phyloP scores from a whole-genome alignment of 1,284 basidiomycete species.

The Malassezia slooffiae region DNA sequence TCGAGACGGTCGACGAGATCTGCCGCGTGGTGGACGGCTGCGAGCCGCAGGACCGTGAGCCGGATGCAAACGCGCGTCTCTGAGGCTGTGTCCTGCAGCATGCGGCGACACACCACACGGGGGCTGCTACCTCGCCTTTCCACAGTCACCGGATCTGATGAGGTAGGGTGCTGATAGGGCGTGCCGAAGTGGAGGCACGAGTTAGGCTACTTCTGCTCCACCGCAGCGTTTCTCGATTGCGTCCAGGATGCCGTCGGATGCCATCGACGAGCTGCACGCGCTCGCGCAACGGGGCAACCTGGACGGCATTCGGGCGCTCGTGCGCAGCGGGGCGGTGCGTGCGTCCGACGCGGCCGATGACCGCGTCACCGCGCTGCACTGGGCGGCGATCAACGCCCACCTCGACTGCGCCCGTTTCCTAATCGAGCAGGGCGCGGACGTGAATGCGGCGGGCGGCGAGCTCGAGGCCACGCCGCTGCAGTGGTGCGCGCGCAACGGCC shows the following conservation, averaged over 20 bases:
- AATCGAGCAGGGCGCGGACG: conserved; percentile 82
- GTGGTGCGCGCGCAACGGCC: conserved; percentile 90
- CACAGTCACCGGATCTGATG: too few species aligned
- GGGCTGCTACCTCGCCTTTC: too few species aligned
- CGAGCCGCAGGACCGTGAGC: conserved; percentile 18
- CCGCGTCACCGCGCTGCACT: conserved; percentile 88
- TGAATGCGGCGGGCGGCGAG: conserved; percentile 88
- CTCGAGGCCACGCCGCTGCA: conserved; percentile 90
- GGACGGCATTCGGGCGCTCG: conserved; percentile 56
- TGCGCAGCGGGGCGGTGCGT: too few species aligned
- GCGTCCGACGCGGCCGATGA: conserved; percentile 65
- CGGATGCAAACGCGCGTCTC: background rate
- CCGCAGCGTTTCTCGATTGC: too few species aligned
- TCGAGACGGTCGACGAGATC: conserved; percentile 64
- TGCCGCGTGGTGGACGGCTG: conserved; percentile 31
- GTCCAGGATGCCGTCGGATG: too few species aligned
- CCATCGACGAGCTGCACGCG: conserved; percentile 54
- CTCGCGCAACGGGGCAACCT: conserved; percentile 81
- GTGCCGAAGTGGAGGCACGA: too few species aligned
- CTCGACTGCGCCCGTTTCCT: conserved; percentile 48
- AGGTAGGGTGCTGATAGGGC: too few species aligned
- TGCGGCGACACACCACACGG: too few species aligned
- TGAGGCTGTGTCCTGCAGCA: background rate
- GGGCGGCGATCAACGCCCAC: conserved; percentile 91
- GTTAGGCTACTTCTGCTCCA: too few species aligned